Evolutionary conservation across 1,284 basidiomycete species (phyloP).

Genomic region (Cutaneotrichosporon cyanovorans): DNA sequence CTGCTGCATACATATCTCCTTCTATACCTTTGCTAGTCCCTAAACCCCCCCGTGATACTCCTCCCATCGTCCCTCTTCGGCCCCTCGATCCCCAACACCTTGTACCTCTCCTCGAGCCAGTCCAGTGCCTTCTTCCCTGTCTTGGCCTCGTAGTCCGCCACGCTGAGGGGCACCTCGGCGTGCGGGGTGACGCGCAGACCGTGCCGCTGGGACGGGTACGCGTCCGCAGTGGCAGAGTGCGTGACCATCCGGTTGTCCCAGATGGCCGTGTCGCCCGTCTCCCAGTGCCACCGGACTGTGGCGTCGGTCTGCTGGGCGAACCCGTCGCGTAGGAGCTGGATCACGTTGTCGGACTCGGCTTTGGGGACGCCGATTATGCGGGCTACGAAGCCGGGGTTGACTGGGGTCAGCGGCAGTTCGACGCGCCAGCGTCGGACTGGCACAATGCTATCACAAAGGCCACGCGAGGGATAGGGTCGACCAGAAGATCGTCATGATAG

Average conservation of each 20-base stretch:
- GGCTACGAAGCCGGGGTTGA: conserved; percentile 48
- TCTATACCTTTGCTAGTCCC: too few relatives aligned
- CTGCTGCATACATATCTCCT: too few relatives aligned
- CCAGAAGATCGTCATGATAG: too few relatives aligned
- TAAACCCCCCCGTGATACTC: conserved; percentile 34
- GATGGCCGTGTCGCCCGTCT: conserved; percentile 40
- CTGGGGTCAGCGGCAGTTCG: conserved; percentile 5
- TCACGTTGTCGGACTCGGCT: conserved; percentile 64
- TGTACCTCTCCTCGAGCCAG: conserved; percentile 40
- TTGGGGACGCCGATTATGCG: conserved; percentile 71
- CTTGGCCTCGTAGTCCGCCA: conserved; percentile 61
- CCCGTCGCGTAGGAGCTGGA: conserved; percentile 63
- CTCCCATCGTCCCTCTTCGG: conserved; percentile 35
- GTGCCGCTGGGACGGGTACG: conserved; percentile 52
- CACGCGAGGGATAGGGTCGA: too few relatives aligned
- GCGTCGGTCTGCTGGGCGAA: conserved; percentile 48
- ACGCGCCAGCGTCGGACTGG: too few relatives aligned
- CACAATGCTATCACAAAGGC: too few relatives aligned
- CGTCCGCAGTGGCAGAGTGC: conserved; percentile 6
- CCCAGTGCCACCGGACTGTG: conserved; percentile 37
- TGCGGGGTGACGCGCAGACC: conserved; percentile 73
- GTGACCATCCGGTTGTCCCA: conserved; percentile 39
- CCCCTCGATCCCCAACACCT: conserved; percentile 29
- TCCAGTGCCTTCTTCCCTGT: conserved; percentile 38
- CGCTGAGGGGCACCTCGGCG: conserved; percentile 65